Evolutionary conservation across 179 eudicot genomes (phyloP).

Genomic region (Heliamphora pulchella): DNA sequence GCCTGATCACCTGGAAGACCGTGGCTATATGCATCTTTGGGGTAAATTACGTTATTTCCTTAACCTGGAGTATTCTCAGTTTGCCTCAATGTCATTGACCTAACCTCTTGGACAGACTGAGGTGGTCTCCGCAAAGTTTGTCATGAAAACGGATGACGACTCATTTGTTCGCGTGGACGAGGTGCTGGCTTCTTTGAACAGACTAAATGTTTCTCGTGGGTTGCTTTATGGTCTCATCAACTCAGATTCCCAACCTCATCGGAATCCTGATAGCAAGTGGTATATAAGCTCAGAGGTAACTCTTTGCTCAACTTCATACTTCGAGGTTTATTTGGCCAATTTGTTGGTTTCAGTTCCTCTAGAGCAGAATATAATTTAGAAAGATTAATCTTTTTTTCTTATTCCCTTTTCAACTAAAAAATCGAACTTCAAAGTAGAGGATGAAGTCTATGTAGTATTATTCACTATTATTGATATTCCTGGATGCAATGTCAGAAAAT

Average conservation of each 20-base stretch:
- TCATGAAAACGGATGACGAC: constrained; percentile 97
- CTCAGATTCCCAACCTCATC: constrained; percentile 70
- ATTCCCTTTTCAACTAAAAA: neutral
- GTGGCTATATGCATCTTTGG: constrained; percentile 87
- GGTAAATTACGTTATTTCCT: constrained; percentile 40
- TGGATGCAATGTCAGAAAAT: too few species aligned
- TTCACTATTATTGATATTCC: neutral
- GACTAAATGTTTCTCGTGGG: constrained; percentile 50
- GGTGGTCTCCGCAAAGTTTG: constrained; percentile 64
- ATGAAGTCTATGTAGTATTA: neutral
- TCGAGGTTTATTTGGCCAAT: neutral
- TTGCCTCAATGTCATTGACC: constrained; percentile 24
- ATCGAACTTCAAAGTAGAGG: neutral
- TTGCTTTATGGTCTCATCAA: constrained; percentile 88
- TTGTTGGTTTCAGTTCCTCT: constrained; percentile 1
- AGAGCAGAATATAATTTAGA: neutral
- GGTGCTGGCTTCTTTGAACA: constrained; percentile 52
- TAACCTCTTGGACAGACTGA: constrained; percentile 53
- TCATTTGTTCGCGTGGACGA: constrained; percentile 96
- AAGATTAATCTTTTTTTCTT: neutral
- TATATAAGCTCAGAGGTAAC: constrained; percentile 71
- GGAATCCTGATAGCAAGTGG: constrained; percentile 90
- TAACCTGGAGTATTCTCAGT: constrained; percentile 6
- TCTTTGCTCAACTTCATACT: neutral
- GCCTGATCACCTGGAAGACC: constrained; percentile 88